A percentile compares a stretch with the other conserved stretches of the same genome.
Evolutionary conservation across 2,329 filamentous ascomycete species (phyloP).

Genomic region (Colletotrichum paranaense): DNA sequence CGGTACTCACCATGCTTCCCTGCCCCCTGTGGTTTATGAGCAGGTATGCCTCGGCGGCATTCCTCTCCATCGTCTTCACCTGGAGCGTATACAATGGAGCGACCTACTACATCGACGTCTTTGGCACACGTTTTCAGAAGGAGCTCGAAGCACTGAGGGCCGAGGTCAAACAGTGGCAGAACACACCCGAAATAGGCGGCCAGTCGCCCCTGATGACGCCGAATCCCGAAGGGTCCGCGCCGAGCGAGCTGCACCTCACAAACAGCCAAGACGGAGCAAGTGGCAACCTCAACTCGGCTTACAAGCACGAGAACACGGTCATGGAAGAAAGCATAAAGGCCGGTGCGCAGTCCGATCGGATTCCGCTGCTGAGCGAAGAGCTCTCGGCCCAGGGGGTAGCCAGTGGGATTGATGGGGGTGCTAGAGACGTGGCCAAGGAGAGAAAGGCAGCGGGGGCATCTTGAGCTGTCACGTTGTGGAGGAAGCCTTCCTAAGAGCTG

Average conservation of each 20-base stretch:
- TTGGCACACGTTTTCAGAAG: slow-evolving; percentile 96
- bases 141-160: slow-evolving; percentile 90
- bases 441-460: slow-evolving; percentile 49
- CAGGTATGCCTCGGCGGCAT: slow-evolving; percentile 79
- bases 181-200: slow-evolving; percentile 60
- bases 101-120: slow-evolving; percentile 98
- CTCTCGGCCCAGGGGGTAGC: slow-evolving; percentile 43
- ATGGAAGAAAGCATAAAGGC: slow-evolving; percentile 42
- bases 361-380: slow-evolving; percentile 67
- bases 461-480: background rate
- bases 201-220: slow-evolving; percentile 53
- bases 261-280: slow-evolving; percentile 35
- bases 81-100: slow-evolving; percentile 98
- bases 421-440: slow-evolving; percentile 59
- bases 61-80: slow-evolving; percentile 84
- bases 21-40: slow-evolving; percentile 96
- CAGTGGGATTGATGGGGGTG: slow-evolving; percentile 57
- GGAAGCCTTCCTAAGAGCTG: background rate
- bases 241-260: slow-evolving; percentile 22
- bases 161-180: slow-evolving; percentile 91
- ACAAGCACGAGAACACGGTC: slow-evolving; percentile 28
- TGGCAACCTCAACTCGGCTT: slow-evolving; percentile 25
- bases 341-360: slow-evolving; percentile 54
- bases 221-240: slow-evolving; percentile 36
- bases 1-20: slow-evolving; percentile 91